Percentiles rank a stretch among this genome's conserved stretches.
Conservation (phyloP, 1,284 basidiomycete species). For the Ganoderma boninense region DNA sequence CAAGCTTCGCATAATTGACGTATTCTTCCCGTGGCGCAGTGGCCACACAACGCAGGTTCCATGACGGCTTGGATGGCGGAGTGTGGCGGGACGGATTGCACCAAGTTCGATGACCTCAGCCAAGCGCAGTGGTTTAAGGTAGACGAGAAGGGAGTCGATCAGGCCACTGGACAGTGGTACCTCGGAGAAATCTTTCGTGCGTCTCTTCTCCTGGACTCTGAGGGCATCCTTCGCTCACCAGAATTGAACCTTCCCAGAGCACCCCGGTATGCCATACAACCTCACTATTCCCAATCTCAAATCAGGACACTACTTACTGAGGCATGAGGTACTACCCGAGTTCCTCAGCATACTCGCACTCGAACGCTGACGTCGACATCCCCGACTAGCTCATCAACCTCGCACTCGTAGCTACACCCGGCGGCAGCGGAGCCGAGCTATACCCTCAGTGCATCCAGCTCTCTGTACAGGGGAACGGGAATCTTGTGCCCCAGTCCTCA, state of each 20-base stretch:
- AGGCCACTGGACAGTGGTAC: neutral
- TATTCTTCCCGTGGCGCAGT: neutral
- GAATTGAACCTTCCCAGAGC: neutral
- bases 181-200: neutral
- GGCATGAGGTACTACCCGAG: neutral
- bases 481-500: neutral
- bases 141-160: constrained; percentile 1
- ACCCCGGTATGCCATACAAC: neutral
- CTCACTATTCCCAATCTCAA: neutral
- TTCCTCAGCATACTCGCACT: neutral
- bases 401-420: neutral
- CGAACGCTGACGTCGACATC: neutral
- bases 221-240: too few relatives aligned
- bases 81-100: neutral
- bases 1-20: neutral
- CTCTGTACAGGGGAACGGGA: neutral
- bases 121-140: neutral
- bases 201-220: neutral
- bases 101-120: neutral
- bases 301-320: neutral
- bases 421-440: neutral
- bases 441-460: constrained; percentile 2
- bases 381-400: neutral
- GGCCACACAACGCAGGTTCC: neutral
- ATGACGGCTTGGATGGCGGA: constrained; percentile 4